These are phyloP conservation scores for Backusella mclennaniae DNA, from an alignment of 192 early-diverging fungal species.

Conservation along the genomic window DNA sequence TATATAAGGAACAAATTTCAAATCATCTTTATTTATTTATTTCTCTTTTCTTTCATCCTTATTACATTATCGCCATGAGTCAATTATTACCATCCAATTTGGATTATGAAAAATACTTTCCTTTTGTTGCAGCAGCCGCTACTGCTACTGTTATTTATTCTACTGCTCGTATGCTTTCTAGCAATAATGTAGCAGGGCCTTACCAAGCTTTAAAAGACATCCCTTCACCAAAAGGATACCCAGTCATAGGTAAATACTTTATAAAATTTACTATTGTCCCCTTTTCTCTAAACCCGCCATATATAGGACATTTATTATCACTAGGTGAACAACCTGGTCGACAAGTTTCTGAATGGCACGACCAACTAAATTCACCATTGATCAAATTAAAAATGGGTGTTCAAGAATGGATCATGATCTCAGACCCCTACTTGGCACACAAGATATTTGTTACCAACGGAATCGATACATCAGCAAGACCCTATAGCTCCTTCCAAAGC, in stretches of 20 bases:
- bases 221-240: not conserved
- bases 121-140: not conserved
- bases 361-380: not conserved
- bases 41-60: not conserved
- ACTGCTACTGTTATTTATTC: not conserved
- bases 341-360: not conserved
- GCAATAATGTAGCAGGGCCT: not conserved
- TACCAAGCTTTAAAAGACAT: not conserved
- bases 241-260: not conserved
- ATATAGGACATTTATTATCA: not conserved
- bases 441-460: constrained; percentile 11
- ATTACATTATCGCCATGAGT: not conserved
- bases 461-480: not conserved
- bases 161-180: not conserved
- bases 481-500: not conserved
- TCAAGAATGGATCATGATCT: constrained; percentile 11
- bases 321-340: not conserved
- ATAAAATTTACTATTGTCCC: not conserved
- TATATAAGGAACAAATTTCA: not conserved
- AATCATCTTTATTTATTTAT: not conserved
- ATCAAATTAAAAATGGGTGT: constrained; percentile 5
- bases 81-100: not conserved
- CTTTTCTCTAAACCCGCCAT: not conserved
- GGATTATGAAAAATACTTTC: not conserved
- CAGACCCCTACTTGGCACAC: constrained; percentile 7